Evolutionary conservation across 23 red algal genomes (phyloP), one percentile per base, ranked within the genome.

Genomic region (Gracilaria vermiculophylla): DNA sequence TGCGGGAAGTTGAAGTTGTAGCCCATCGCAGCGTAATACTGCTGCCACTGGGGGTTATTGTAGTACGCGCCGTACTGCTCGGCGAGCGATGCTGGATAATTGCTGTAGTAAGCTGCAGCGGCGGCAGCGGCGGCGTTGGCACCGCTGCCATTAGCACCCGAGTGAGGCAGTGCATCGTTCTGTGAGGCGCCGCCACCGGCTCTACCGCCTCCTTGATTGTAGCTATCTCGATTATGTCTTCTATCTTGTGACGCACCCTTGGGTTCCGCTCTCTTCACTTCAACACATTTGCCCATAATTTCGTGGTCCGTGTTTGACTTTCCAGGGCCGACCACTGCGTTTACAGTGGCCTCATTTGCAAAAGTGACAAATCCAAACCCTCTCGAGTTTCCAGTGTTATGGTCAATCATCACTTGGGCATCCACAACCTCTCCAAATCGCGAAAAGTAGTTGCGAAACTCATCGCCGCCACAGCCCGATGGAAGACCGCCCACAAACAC

Each of bases 301-400:
- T 95, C 92, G 81, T 95, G 92, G 53, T 85, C 83, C 41, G 86
- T 71, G 60, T 80, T 90, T 36, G 86, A 90, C 49, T 80, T 78
- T 29, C 77, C 92, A 21, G 58, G 75, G 32, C 87, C 80, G 25
- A 94, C 85, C 21, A 92, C 96, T 21, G 89, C 25, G 11, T 87
- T 82, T 6, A 94, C 89, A 24, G 79, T 92, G 41, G 77, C 82
- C 53, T 90, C 92, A 57, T 87, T 88, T 51, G 85, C 76, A 79
- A 93, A 98, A 1, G 92, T 93, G 60, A 98, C 92, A 89, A 98
- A 98, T 29, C 96, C 96, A 85, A 95, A 98, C 32, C 96, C 96
- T 39, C 92, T 60, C 12, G 87, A 93, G 85, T 92, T 94, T 15
- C 96, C 96, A 17, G 96, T 98, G 69, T 95, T 87, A 77, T 95